Conservation (phyloP, 1,139 yeast species). For the Hansenula sp. region DNA sequence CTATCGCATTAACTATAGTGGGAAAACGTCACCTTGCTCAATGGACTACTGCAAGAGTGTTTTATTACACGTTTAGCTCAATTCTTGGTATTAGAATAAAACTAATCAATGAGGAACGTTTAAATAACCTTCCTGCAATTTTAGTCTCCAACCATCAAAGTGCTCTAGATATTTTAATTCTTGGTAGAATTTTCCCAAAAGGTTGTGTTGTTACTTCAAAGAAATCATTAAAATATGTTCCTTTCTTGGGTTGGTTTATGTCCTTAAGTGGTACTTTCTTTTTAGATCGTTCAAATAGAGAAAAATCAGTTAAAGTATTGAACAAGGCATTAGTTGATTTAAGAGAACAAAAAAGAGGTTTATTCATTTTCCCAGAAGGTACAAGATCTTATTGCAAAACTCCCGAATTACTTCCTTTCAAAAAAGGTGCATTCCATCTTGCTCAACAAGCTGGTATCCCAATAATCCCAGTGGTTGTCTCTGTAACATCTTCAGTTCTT, state of each 20-base stretch:
- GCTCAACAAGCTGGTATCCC: conserved; percentile 93
- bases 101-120: conserved; percentile 56
- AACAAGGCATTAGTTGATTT: conserved; percentile 61
- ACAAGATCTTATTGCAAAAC: conserved; percentile 75
- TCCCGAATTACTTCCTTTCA: conserved; percentile 77
- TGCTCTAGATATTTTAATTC: conserved; percentile 72
- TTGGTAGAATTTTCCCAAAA: conserved; percentile 82
- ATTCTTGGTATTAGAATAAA: conserved; percentile 66
- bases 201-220: conserved; percentile 94
- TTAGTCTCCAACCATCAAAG: conserved; percentile 90
- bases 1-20: conserved; percentile 56
- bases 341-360: conserved; percentile 57
- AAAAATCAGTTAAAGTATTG: conserved; percentile 70
- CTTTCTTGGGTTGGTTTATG: conserved; percentile 98
- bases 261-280: conserved; percentile 84
- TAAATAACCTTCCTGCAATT: conserved; percentile 67
- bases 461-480: conserved; percentile 78
- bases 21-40: conserved; percentile 84
- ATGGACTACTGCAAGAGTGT: conserved; percentile 85
- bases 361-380: conserved; percentile 93
- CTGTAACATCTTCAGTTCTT: conserved; percentile 77
- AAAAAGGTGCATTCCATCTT: conserved; percentile 96
- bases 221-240: conserved; percentile 74
- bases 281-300: conserved; percentile 77
- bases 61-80: conserved; percentile 55